Conservation (phyloP, 2,329 filamentous ascomycete genomes). For the Paraphoma chrysanthemicola region DNA sequence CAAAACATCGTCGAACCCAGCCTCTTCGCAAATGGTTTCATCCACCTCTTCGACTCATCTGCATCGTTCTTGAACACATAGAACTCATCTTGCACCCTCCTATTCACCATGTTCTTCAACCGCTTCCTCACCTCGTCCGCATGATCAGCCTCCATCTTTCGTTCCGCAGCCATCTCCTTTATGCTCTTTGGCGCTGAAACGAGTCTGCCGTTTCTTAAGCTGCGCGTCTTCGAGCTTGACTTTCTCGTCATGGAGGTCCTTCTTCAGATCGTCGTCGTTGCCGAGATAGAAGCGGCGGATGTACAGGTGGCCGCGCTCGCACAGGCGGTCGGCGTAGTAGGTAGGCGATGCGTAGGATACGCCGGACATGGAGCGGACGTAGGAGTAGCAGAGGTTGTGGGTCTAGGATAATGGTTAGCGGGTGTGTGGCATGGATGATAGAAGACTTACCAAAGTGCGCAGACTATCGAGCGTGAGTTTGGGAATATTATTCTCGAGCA, state of each 20-base stretch:
- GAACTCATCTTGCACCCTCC: neutral
- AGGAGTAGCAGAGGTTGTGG: conserved; percentile 2
- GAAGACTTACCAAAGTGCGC: neutral
- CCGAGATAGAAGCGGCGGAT: conserved; percentile 15
- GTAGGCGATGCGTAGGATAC: conserved; percentile 21
- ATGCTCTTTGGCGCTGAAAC: no score
- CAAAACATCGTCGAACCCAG: conserved; percentile 11
- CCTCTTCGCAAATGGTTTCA: no score
- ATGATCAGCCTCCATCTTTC: no score
- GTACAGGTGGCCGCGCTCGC: conserved; percentile 38
- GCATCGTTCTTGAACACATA: neutral
- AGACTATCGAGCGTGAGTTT: neutral
- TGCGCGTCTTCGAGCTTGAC: no score
- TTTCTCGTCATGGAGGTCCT: no score
- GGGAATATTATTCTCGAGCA: conserved; percentile 17
- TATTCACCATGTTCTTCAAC: no score
- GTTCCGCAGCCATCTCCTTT: no score
- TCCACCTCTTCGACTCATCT: neutral
- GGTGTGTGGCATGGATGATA: neutral
- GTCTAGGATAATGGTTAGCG: neutral
- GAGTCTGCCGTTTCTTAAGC: no score
- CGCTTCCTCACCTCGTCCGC: neutral
- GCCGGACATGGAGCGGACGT: conserved; percentile 4
- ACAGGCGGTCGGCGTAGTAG: conserved; percentile 46
- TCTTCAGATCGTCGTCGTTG: no score